Evolutionary conservation across 129 eudicot species (phyloP), one percentile per base, ranked within the genome.

Genomic region (Dittrichia graveolens): DNA sequence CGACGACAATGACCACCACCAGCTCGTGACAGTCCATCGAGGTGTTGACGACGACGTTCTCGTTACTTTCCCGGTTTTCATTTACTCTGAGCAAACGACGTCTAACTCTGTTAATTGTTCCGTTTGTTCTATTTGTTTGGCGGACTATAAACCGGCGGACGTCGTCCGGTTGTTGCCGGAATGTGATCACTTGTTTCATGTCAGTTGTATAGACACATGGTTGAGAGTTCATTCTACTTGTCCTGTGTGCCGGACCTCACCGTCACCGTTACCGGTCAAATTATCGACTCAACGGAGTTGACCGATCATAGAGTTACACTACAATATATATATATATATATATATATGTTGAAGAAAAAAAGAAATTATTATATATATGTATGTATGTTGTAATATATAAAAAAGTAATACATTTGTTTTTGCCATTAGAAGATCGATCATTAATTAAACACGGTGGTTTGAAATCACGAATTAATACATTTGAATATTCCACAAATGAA

Each of bases 221-320:
- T 65, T 89, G 53, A 67, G 84, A 61, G 48, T 75, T 60, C 88
- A 87, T 67, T 84, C 96, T n/a, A 87, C 89, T 7, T 90, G 94
- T 69, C 94, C 96, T 5, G 79, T 87, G 52, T 90, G 96, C 64
- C 75, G 96, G 49, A 87, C 86, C 9, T 90, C 96, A 44, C 90
- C 89, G 5, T 39, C 67, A 5, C 56, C 56, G 9, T 18, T 55
- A 24, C 44, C 61, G 61, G 16, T 45, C 37, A 59, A 61, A 44
- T 41, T 55, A 18, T 56, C 50, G n/a, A 73, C 44, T 47, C 47
- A 49, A 61, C 11, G 59, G 61, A 73, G 78, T 38, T 73, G 70
- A 73, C 61, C 7, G 6, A 2, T 9, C 18, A 6, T 3, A 3
- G 31, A 24, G 31, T 24, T 24, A 0, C 31, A 24, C 31, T 24